phyloP scores from a whole-genome alignment of 345 rosid species.

The Boechera retrofracta region DNA sequence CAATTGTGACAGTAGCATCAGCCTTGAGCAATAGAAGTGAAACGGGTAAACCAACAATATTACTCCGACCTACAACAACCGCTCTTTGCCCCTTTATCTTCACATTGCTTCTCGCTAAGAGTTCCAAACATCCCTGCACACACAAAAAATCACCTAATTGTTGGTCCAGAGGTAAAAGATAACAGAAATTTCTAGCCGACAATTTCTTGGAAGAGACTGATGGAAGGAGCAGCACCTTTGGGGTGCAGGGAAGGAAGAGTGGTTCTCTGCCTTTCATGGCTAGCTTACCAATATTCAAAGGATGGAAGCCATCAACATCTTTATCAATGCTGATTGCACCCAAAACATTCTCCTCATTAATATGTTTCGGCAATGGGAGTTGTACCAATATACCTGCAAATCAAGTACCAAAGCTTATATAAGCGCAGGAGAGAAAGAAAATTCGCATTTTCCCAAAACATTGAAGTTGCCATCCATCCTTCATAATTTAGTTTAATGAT shows the following conservation, averaged over 20 bases:
- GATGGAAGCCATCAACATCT: conserved; percentile 98
- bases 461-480: not conserved
- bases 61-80: conserved; percentile 92
- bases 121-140: conserved; percentile 87
- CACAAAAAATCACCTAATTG: conserved; percentile 18
- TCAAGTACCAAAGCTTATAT: conserved; percentile 21
- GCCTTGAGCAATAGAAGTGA: conserved; percentile 86
- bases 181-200: not conserved
- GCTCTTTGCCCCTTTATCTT: conserved; percentile 75
- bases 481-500: conserved; percentile 6
- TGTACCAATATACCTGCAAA: conserved; percentile 86
- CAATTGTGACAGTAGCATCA: conserved; percentile 85
- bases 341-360: conserved; percentile 83
- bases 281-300: conserved; percentile 89
- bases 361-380: conserved; percentile 87
- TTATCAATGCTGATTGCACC: conserved; percentile 76
- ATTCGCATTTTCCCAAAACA: not conserved
- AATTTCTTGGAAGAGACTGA: not conserved
- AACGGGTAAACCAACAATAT: conserved; percentile 92
- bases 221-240: conserved; percentile 61
- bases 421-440: not conserved
- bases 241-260: conserved; percentile 91
- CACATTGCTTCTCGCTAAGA: conserved; percentile 74
- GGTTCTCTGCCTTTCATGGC: conserved; percentile 99
- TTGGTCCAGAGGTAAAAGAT: not conserved